Percentiles rank a stretch among this genome's conserved stretches.
These are phyloP conservation scores for Pseudomonodictys pantanalensis DNA, from an alignment of 495 filamentous ascomycete genomes.

Conservation along the genomic window DNA sequence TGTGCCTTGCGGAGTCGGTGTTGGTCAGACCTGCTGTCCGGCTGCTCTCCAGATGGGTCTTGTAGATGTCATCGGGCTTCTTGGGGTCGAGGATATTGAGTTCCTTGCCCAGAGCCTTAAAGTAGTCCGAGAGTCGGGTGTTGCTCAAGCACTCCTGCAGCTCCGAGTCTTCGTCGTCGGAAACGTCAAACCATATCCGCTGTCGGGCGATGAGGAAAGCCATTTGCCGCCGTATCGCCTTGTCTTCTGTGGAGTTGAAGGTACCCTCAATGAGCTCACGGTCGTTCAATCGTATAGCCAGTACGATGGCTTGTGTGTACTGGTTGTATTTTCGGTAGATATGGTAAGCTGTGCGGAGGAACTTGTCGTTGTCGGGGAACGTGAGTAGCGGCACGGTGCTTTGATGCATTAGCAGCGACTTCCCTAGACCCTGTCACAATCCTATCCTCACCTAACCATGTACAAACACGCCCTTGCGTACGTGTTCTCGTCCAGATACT, in stretches of 20 bases:
- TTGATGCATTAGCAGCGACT: conserved; percentile 4
- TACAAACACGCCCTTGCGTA: conserved; percentile 92
- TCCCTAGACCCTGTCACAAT: neutral
- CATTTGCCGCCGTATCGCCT: conserved; percentile 85
- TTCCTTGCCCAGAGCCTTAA: conserved; percentile 90
- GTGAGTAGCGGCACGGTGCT: conserved; percentile 96
- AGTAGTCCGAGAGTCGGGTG: conserved; percentile 81
- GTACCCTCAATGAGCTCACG: conserved; percentile 72
- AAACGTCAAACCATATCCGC: conserved; percentile 75
- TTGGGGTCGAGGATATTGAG: conserved; percentile 96
- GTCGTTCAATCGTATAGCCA: conserved; percentile 92
- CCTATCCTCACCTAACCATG: conserved; percentile 71
- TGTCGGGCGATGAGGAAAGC: conserved; percentile 90
- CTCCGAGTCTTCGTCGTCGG: conserved; percentile 65
- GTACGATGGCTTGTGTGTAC: conserved; percentile 84
- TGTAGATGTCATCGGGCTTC: conserved; percentile 98
- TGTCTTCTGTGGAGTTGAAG: conserved; percentile 75
- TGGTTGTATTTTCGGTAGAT: conserved; percentile 93
- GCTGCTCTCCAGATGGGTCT: conserved; percentile 94
- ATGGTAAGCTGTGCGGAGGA: conserved; percentile 82
- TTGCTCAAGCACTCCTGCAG: conserved; percentile 83
- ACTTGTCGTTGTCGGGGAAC: conserved; percentile 93
- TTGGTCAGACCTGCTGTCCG: conserved; percentile 89
- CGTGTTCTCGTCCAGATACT: conserved; percentile 89
- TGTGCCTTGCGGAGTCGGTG: conserved; percentile 91